These are phyloP conservation scores for Hemileccinum impolitum DNA, from an alignment of 768 basidiomycete genomes.

Conservation along the genomic window DNA sequence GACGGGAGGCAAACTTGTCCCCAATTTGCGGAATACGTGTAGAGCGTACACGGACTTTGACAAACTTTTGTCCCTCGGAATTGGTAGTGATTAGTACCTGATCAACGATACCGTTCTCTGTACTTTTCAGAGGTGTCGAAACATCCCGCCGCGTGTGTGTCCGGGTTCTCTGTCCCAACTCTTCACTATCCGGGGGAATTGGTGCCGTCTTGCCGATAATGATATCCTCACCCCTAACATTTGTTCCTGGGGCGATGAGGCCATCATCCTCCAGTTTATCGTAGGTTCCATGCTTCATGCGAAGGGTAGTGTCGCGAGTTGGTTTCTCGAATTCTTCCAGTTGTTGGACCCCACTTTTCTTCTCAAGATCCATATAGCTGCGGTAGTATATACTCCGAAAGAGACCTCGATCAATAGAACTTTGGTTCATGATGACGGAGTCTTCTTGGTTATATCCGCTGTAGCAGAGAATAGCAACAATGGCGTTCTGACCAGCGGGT, in stretches of 20 bases:
- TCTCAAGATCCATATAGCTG: conserved; percentile 98
- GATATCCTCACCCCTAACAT: conserved; percentile 95
- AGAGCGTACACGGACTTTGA: conserved; percentile 94
- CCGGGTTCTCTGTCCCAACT: conserved; percentile 93
- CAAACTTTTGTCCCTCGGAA: conserved; percentile 94
- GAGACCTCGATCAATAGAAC: conserved; percentile 94
- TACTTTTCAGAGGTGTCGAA: conserved; percentile 96
- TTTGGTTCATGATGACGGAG: conserved; percentile 99
- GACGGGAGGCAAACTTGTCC: conserved; percentile 99
- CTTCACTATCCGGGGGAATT: conserved; percentile 93
- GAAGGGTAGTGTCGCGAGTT: conserved; percentile 84
- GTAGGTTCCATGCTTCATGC: conserved; percentile 98
- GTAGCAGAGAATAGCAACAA: conserved; percentile 97
- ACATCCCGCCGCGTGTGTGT: conserved; percentile 93
- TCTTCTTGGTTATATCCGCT: conserved; percentile 99
- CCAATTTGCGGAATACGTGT: conserved; percentile 97
- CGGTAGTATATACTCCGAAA: conserved; percentile 99
- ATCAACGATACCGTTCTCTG: conserved; percentile 96
- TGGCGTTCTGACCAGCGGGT: conserved; percentile 98
- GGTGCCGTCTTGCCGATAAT: conserved; percentile 99
- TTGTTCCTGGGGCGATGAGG: conserved; percentile 91
- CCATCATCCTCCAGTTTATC: conserved; percentile 98
- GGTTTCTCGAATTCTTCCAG: conserved; percentile 98
- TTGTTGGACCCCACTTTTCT: conserved; percentile 89
- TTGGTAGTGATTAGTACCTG: conserved; percentile 97